Percentiles rank a stretch among this genome's conserved stretches.
Conservation (phyloP, 129 eudicot genomes). For the Artemisia argyi region DNA sequence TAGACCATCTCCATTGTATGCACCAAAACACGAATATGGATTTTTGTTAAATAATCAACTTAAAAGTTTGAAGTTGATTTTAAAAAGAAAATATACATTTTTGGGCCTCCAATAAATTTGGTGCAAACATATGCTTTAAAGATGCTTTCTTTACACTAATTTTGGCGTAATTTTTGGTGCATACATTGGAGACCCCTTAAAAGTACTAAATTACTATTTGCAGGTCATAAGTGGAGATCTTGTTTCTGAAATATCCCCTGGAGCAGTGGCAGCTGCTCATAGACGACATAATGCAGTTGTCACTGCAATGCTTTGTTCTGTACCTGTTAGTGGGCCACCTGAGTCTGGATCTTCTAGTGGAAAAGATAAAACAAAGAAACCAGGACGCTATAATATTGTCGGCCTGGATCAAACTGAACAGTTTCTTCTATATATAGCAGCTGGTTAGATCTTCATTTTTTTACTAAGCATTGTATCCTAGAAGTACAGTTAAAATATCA, state of each 20-base stretch:
- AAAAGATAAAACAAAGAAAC: slow-evolving; percentile 89
- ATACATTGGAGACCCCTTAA: neutral
- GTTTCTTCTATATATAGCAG: slow-evolving; percentile 78
- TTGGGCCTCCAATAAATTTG: neutral
- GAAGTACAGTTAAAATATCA: slow-evolving; percentile 1
- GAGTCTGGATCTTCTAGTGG: slow-evolving; percentile 79
- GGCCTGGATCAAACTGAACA: slow-evolving; percentile 85
- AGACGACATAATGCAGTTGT: slow-evolving; percentile 95
- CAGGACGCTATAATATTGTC: slow-evolving; percentile 61
- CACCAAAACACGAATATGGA: too few relatives aligned
- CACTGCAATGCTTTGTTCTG: slow-evolving; percentile 84
- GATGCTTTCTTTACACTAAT: neutral
- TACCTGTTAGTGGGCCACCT: slow-evolving; percentile 80
- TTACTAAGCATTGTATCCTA: slow-evolving; percentile 1
- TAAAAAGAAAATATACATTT: too few relatives aligned
- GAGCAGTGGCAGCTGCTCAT: slow-evolving; percentile 96
- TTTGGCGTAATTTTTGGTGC: neutral
- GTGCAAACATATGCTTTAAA: neutral
- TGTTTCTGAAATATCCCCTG: slow-evolving; percentile 87
- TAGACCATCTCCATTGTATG: neutral
- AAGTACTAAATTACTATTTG: slow-evolving; percentile 13
- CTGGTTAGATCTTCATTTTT: slow-evolving; percentile 54
- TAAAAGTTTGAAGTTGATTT: neutral
- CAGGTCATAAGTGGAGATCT: slow-evolving; percentile 98
- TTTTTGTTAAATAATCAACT: neutral